A percentile compares a stretch with the other conserved stretches of the same genome.
Evolutionary conservation across 257 asterid genomes (phyloP).

Genomic region (Apocynum venetum): DNA sequence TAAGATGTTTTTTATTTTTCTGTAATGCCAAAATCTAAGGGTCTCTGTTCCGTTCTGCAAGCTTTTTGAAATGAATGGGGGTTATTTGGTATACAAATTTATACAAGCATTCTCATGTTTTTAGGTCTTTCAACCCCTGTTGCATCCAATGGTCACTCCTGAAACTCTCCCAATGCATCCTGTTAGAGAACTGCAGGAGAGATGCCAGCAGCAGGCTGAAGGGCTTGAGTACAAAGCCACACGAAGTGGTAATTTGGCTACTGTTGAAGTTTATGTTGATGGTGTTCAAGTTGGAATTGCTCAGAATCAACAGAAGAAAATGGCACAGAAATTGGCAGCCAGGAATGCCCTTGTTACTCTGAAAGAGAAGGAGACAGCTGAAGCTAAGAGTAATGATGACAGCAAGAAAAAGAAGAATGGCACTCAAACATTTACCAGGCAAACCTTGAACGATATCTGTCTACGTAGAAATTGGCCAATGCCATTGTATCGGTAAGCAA

Average conservation of each 20-base stretch:
- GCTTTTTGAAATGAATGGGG: neutral
- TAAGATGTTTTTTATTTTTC: neutral
- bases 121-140: slow-evolving; percentile 86
- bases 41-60: neutral
- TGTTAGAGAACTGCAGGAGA: slow-evolving; percentile 92
- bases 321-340: slow-evolving; percentile 99
- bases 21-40: neutral
- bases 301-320: slow-evolving; percentile 89
- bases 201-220: slow-evolving; percentile 97
- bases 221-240: slow-evolving; percentile 92
- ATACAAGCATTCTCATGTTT: slow-evolving; percentile 2
- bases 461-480: slow-evolving; percentile 95
- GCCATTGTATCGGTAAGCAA: slow-evolving; percentile 77
- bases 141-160: slow-evolving; percentile 97
- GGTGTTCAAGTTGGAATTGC: slow-evolving; percentile 87
- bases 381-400: slow-evolving; percentile 52
- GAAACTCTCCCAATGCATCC: slow-evolving; percentile 99
- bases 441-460: slow-evolving; percentile 91
- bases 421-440: slow-evolving; percentile 83
- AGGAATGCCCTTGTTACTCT: slow-evolving; percentile 85
- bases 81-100: neutral
- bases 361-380: slow-evolving; percentile 72
- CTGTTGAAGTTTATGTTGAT: slow-evolving; percentile 85
- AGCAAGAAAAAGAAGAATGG: slow-evolving; percentile 65
- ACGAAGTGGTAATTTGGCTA: slow-evolving; percentile 77